phyloP scores from a whole-genome alignment of 768 basidiomycete genomes.

The Pisolithus orientalis region DNA sequence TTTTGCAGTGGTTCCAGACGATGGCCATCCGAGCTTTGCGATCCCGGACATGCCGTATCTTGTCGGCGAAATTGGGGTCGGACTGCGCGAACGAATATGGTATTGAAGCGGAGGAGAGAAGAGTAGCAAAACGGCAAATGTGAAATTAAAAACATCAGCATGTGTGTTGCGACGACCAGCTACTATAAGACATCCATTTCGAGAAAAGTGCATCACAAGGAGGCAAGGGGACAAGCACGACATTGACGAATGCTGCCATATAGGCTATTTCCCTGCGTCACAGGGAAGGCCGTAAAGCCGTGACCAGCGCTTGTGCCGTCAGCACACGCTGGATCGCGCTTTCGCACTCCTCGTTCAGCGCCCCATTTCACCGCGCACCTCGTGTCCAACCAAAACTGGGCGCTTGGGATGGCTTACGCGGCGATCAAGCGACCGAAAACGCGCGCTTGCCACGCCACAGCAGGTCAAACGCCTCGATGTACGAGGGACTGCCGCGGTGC shows the following conservation, averaged over 20 bases:
- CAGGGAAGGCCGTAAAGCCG: constrained; percentile 48
- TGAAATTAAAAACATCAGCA: constrained; percentile 65
- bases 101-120: constrained; percentile 23
- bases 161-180: constrained; percentile 32
- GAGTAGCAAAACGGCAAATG: constrained; percentile 32
- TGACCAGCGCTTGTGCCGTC: constrained; percentile 16
- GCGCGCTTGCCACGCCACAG: constrained; percentile 71
- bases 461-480: constrained; percentile 79
- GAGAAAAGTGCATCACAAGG: constrained; percentile 45
- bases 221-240: constrained; percentile 45
- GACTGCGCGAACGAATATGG: constrained; percentile 45
- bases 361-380: constrained; percentile 94
- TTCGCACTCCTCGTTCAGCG: constrained; percentile 94
- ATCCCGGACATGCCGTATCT: constrained; percentile 81
- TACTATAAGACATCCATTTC: constrained; percentile 16
- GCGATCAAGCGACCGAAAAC: constrained; percentile 95
- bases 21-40: constrained; percentile 82
- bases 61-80: constrained; percentile 79
- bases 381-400: constrained; percentile 79
- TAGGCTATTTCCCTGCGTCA: constrained; percentile 60
- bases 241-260: constrained; percentile 56
- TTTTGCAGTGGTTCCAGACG: constrained; percentile 84
- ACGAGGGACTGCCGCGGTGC: constrained; percentile 69
- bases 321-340: constrained; percentile 21
- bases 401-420: constrained; percentile 64